Evolutionary conservation across 345 rosid genomes (phyloP).

Genomic region (Ailanthus altissimus): DNA sequence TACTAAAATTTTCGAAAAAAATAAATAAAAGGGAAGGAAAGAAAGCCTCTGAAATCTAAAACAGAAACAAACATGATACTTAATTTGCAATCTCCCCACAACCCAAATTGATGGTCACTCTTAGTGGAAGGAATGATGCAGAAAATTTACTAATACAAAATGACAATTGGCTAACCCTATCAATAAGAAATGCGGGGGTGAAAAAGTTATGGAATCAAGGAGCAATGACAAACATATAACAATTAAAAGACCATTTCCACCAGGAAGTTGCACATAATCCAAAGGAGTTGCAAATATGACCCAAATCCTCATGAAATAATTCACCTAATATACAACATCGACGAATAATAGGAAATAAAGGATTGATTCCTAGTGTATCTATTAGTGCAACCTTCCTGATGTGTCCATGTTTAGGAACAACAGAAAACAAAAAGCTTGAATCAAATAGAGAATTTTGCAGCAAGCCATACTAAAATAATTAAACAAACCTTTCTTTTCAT

Average conservation of each 20-base stretch:
- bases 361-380: no score
- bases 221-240: not conserved
- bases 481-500: constrained; percentile 90
- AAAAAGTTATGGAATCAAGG: not conserved
- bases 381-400: not conserved
- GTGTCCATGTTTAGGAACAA: not conserved
- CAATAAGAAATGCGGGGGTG: not conserved
- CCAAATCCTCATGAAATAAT: not conserved
- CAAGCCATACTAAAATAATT: constrained; percentile 8
- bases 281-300: not conserved
- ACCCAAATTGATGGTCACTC: not conserved
- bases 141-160: not conserved
- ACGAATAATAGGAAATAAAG: no score
- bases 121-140: not conserved
- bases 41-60: not conserved
- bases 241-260: not conserved
- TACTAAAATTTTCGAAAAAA: not conserved
- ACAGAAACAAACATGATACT: not conserved
- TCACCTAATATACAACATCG: no score
- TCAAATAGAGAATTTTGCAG: not conserved
- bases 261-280: not conserved
- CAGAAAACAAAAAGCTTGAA: not conserved
- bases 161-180: not conserved
- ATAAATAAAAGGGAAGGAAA: not conserved
- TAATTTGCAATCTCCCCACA: not conserved